Conservation (phyloP, 2,329 filamentous ascomycete species). For the Botrytis fragariae region DNA sequence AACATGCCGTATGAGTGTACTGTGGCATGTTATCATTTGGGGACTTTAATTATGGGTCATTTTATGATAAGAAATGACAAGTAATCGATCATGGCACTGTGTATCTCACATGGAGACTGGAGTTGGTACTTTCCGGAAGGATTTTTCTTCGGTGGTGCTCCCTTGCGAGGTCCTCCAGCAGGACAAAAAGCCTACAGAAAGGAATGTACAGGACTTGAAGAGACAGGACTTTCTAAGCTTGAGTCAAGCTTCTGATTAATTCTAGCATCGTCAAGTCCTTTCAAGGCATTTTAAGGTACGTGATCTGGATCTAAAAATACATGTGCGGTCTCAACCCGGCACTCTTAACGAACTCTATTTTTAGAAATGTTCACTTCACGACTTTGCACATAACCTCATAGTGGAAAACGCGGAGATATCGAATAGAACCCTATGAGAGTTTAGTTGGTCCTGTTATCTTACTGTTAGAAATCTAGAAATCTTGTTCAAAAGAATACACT, state of each 20-base stretch:
- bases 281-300: neutral
- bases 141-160: neutral
- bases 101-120: neutral
- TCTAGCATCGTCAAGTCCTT: neutral
- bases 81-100: too few species aligned
- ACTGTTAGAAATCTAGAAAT: neutral
- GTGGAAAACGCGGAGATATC: too few species aligned
- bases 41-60: neutral
- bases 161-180: neutral
- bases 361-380: neutral
- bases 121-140: too few species aligned
- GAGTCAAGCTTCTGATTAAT: neutral
- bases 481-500: neutral
- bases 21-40: too few species aligned
- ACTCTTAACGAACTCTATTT: neutral
- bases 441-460: neutral
- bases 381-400: neutral
- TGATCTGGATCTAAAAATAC: neutral
- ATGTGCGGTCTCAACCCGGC: neutral
- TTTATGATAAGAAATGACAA: neutral
- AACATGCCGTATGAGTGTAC: neutral
- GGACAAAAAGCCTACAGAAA: neutral
- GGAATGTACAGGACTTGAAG: neutral
- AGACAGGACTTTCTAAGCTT: neutral
- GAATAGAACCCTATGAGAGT: accelerated